phyloP scores from a whole-genome alignment of 2,329 filamentous ascomycete species.

The Calycina herbarum region DNA sequence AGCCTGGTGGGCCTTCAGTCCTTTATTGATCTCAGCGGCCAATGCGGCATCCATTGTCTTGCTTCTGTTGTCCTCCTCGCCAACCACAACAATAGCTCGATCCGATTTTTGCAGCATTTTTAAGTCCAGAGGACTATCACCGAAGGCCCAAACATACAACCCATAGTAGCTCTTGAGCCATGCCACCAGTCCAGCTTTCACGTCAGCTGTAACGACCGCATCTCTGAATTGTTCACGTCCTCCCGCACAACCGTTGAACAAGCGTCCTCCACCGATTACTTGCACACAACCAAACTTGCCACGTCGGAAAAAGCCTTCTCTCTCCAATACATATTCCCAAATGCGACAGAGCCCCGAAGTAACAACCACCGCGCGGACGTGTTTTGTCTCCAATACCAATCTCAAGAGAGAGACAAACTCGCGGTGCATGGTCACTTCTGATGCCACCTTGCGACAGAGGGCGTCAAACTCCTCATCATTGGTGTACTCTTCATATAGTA shows the following conservation, averaged over 20 bases:
- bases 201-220: conserved; percentile 50
- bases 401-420: conserved; percentile 2
- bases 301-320: background rate
- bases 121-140: conserved; percentile 60
- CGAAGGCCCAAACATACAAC: conserved; percentile 54
- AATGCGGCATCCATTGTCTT: conserved; percentile 53
- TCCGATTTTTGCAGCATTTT: conserved; percentile 56
- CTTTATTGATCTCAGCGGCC: conserved; percentile 42
- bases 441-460: background rate
- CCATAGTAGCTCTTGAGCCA: conserved; percentile 40
- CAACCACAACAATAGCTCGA: conserved; percentile 56
- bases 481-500: conserved; percentile 51
- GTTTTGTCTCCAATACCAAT: background rate
- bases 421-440: background rate
- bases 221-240: conserved; percentile 33
- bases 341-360: background rate
- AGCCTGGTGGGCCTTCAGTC: conserved; percentile 47
- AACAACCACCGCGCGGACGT: background rate
- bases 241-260: conserved; percentile 41
- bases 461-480: background rate
- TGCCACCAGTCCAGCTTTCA: conserved; percentile 51
- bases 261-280: conserved; percentile 1
- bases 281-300: background rate
- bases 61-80: conserved; percentile 47
- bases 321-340: background rate